Percentiles rank a stretch among this genome's conserved stretches.
phyloP scores from a whole-genome alignment of 108 stramenopile species.

The Cyclotella atomus region DNA sequence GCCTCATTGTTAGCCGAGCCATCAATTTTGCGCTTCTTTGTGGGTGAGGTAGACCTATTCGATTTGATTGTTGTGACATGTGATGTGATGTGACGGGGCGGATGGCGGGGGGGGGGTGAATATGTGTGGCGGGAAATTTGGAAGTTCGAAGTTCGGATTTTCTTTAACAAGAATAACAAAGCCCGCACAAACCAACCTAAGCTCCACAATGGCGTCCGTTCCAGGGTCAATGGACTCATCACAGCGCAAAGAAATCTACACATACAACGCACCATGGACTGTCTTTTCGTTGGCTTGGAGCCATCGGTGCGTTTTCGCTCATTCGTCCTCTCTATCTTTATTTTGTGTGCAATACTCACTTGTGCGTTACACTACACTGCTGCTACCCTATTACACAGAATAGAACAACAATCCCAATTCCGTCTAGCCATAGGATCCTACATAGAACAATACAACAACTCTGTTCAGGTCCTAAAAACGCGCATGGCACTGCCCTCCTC shows the following conservation, averaged over 20 bases:
- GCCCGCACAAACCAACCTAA: no score
- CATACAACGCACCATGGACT: constrained; percentile 97
- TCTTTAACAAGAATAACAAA: no score
- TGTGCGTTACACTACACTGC: not conserved
- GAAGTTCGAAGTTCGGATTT: no score
- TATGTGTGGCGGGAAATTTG: no score
- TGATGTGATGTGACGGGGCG: no score
- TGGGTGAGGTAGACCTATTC: no score
- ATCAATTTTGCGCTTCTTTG: no score
- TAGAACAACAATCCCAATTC: constrained; percentile 78
- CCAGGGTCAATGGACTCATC: no score
- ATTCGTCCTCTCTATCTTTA: not conserved
- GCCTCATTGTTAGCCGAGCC: no score
- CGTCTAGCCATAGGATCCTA: constrained; percentile 95
- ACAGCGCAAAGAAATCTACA: constrained; percentile 96
- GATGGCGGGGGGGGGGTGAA: no score
- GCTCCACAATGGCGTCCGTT: no score
- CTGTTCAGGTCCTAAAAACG: constrained; percentile 80
- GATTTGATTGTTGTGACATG: no score
- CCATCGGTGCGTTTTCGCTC: constrained; percentile 60
- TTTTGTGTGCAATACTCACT: not conserved
- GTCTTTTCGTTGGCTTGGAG: constrained; percentile 95
- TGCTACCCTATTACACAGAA: constrained; percentile 28
- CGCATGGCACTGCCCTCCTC: constrained; percentile 35
- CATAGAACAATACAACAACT: constrained; percentile 97